Evolutionary conservation across 768 basidiomycete genomes (phyloP).

Genomic region (Boletus tylopilopsis): DNA sequence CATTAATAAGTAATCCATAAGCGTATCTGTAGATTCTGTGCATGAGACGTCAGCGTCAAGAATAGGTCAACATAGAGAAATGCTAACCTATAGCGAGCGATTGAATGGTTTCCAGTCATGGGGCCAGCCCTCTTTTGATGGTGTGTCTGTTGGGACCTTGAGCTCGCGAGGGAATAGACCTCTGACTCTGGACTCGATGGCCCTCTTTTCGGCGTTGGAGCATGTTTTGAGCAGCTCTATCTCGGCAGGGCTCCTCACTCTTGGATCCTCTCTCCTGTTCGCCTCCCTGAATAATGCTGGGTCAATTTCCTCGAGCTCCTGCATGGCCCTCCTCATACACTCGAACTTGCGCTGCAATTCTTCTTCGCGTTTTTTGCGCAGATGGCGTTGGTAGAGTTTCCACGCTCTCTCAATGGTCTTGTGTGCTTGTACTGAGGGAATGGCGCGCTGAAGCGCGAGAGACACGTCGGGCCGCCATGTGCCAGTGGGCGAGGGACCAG

Average conservation of each 20-base stretch:
- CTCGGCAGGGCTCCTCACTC: constrained; percentile 55
- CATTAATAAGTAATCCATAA: constrained; percentile 3
- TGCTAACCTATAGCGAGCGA: constrained; percentile 38
- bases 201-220: constrained; percentile 63
- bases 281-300: constrained; percentile 64
- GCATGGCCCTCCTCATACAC: constrained; percentile 83
- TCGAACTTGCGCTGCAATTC: constrained; percentile 76
- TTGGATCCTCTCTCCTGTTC: constrained; percentile 72
- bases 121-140: constrained; percentile 77
- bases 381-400: constrained; percentile 73
- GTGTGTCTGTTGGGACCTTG: constrained; percentile 82
- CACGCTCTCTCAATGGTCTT: constrained; percentile 91
- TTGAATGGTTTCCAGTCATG: constrained; percentile 78
- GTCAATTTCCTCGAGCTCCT: constrained; percentile 55
- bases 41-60: not conserved
- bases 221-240: constrained; percentile 55
- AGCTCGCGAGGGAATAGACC: constrained; percentile 87
- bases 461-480: constrained; percentile 81
- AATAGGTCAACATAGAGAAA: not conserved
- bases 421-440: constrained; percentile 86
- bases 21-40: not conserved
- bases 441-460: constrained; percentile 72
- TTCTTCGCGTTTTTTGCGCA: constrained; percentile 63
- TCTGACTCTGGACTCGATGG: constrained; percentile 71
- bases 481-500: constrained; percentile 70